A percentile compares a stretch with the other conserved stretches of the same genome.
These are phyloP conservation scores for Xylariales sp. DNA, from an alignment of 2,329 filamentous ascomycete genomes.

Conservation along the genomic window DNA sequence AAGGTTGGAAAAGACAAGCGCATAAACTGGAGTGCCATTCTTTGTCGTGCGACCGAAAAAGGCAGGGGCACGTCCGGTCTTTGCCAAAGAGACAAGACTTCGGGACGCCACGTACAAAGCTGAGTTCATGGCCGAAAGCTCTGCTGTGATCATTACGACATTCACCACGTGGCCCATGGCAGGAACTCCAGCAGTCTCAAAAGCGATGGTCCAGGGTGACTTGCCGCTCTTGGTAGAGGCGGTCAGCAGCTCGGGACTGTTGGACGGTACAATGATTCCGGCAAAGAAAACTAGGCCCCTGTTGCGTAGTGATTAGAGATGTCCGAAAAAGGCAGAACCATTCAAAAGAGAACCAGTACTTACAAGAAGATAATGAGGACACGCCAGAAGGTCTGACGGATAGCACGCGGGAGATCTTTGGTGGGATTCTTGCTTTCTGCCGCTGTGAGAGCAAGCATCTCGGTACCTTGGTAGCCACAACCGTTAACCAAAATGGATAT, in stretches of 20 bases:
- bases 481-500: no score
- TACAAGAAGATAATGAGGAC: slow-evolving; percentile 27
- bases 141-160: slow-evolving; percentile 28
- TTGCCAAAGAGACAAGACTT: slow-evolving; percentile 21
- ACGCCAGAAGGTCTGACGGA: slow-evolving; percentile 25
- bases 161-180: slow-evolving; percentile 25
- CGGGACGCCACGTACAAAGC: slow-evolving; percentile 35
- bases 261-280: slow-evolving; percentile 26
- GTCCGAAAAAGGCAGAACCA: no score
- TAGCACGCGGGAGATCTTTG: slow-evolving; percentile 23
- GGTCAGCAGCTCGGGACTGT: slow-evolving; percentile 27
- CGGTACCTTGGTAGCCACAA: no score
- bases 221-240: slow-evolving; percentile 21
- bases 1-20: slow-evolving; percentile 23
- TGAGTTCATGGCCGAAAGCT: slow-evolving; percentile 27
- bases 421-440: slow-evolving; percentile 26
- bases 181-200: slow-evolving; percentile 22
- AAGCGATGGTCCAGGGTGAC: slow-evolving; percentile 26
- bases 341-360: no score
- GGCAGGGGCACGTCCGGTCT: slow-evolving; percentile 18
- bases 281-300: slow-evolving; percentile 26
- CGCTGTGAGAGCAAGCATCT: slow-evolving; percentile 30
- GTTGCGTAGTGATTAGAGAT: no score
- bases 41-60: slow-evolving; percentile 22
- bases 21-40: slow-evolving; percentile 20